Base-by-base conservation (phyloP, 2,329 filamentous ascomycete species). In the Aspergillus sp. region DNA sequence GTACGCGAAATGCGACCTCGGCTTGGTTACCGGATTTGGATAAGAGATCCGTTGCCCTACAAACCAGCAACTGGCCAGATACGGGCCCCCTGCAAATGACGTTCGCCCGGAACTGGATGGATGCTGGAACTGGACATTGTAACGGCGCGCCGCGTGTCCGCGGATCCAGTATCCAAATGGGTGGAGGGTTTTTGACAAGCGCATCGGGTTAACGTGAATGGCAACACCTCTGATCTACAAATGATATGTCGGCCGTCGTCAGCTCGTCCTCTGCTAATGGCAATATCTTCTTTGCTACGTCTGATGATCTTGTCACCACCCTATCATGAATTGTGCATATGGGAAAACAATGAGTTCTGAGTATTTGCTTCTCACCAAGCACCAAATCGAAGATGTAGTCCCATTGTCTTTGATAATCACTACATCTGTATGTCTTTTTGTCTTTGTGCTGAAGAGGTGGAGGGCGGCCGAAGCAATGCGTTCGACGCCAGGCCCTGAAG, bases 401-500 rank as follows among this genome's bases (percentile, higher is more conserved):
- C 61, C 61, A 29, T 49, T 53, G 11, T 29, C 54, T 8, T 36
- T 64, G 4, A 14, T 56, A 26, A 33, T 58, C 15, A 33, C 53
- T 8, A 40, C 58, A 14, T 41, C 52, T 4, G 40, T 53, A 22
- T 67, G 53, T 49, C 31, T 53, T 29, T 26, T 43, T 8, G 29
- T 48, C 5, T 37, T 47, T 10, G 19, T 52, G 3, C 42, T 52
- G 1, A 45, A 43, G n/a, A 53, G 48, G 35, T 47, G 57, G 29
- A 54, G 47, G 20, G 31, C 10, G 15, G 28, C 30, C 17, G n/a
- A 32, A 19, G 28, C 26, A 13, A 33, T 34, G 3, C 22, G 36
- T 11, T 45, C 42, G 3, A 50, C 63, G 2, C 63, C 67, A 2
- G 63, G 68, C 44, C 53, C 63, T 5, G 67, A 74, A 44, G 71